Evolutionary conservation across 352 stramenopile genomes (phyloP).

Genomic region (Globisporangium middletonii): DNA sequence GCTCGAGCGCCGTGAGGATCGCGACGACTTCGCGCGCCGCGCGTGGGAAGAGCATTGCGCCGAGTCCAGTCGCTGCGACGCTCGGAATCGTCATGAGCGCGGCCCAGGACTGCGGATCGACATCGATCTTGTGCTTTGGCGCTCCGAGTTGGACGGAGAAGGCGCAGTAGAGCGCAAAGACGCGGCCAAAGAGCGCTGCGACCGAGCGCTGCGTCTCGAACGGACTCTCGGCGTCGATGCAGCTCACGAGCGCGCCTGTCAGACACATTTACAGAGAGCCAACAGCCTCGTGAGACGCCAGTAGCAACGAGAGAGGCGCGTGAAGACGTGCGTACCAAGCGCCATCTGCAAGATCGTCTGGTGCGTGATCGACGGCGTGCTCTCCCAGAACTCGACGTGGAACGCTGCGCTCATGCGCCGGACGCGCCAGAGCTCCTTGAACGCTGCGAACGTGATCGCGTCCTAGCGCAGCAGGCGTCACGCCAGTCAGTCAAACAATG

Average conservation of each 20-base stretch:
- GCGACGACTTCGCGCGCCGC: slow-evolving; percentile 31
- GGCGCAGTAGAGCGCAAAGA: slow-evolving; percentile 60
- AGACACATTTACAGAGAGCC: background rate
- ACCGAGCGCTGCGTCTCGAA: slow-evolving; percentile 17
- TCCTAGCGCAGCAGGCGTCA: slow-evolving; percentile 11
- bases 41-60: slow-evolving; percentile 15
- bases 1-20: slow-evolving; percentile 39
- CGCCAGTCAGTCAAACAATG: background rate
- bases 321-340: slow-evolving; percentile 19
- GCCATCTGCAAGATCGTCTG: slow-evolving; percentile 51
- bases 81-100: slow-evolving; percentile 32
- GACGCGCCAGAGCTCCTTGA: slow-evolving; percentile 44
- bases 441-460: slow-evolving; percentile 28
- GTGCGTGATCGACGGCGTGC: slow-evolving; percentile 44
- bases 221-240: slow-evolving; percentile 20
- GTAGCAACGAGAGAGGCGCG: background rate
- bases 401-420: slow-evolving; percentile 47
- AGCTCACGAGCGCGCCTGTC: slow-evolving; percentile 34
- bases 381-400: slow-evolving; percentile 78
- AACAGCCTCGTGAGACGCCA: background rate
- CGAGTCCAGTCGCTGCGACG: slow-evolving; percentile 19
- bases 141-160: slow-evolving; percentile 51
- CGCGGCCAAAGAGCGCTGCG: slow-evolving; percentile 26
- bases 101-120: slow-evolving; percentile 38
- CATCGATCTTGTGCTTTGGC: slow-evolving; percentile 61